phyloP scores from a whole-genome alignment of 2,329 filamentous ascomycete species.

The Pseudogymnoascus sp. region DNA sequence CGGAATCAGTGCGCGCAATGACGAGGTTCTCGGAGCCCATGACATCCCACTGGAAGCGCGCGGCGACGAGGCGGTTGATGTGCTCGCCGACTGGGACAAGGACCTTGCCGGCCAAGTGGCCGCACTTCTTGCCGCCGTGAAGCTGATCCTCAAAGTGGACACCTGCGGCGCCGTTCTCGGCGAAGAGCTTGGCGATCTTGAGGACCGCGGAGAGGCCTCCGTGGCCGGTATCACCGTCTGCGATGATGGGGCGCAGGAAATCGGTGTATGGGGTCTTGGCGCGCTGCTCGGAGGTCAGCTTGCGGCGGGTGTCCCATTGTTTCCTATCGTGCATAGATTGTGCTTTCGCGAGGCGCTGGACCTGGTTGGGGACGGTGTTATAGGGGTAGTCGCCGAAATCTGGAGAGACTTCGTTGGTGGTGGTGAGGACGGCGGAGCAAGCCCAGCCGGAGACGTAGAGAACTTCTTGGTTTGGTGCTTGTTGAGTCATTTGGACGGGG shows the following conservation, averaged over 20 bases:
- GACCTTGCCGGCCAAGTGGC: conserved; percentile 92
- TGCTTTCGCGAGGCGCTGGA: conserved; percentile 90
- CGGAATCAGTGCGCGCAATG: conserved; percentile 90
- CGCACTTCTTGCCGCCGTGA: conserved; percentile 97
- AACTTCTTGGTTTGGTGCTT: conserved; percentile 90
- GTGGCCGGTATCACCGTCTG: conserved; percentile 93
- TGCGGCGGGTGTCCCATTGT: conserved; percentile 79
- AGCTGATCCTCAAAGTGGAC: conserved; percentile 98
- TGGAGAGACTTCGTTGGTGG: conserved; percentile 92
- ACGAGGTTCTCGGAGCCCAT: conserved; percentile 95
- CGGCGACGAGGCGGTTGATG: conserved; percentile 86
- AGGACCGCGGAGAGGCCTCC: conserved; percentile 87
- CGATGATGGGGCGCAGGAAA: conserved; percentile 89
- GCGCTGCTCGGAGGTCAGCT: conserved; percentile 65
- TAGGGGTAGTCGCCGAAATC: conserved; percentile 99
- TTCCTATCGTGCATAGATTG: conserved; percentile 96
- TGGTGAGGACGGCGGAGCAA: conserved; percentile 85
- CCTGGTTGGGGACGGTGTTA: conserved; percentile 97
- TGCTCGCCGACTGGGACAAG: conserved; percentile 90
- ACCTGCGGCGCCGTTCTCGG: conserved; percentile 89
- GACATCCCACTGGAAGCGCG: conserved; percentile 95
- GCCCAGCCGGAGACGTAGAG: conserved; percentile 97
- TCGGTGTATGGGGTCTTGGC: conserved; percentile 74
- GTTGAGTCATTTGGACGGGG: conserved; percentile 98
- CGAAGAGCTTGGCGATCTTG: conserved; percentile 94